Conservation (phyloP, 225 moss, liverwort and hornwort species). For the Pseudoscleropodium purum region DNA sequence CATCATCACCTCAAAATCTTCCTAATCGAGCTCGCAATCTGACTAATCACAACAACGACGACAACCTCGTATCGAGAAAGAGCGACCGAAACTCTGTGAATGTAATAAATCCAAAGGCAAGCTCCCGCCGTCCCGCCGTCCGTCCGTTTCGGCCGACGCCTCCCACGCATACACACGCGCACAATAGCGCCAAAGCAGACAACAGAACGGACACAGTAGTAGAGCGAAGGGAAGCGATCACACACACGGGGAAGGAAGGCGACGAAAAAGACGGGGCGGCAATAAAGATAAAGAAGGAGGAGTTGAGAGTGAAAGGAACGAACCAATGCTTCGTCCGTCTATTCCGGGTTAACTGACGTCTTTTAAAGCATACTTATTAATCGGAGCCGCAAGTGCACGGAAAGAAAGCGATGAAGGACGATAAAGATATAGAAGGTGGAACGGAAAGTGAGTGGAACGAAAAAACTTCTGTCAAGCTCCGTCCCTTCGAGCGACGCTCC, state of each 20-base stretch:
- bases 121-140: neutral
- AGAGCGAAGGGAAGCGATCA: neutral
- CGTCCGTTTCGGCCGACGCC: conserved; percentile 1
- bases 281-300: neutral
- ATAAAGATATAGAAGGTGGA: neutral
- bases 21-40: neutral
- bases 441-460: neutral
- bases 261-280: neutral
- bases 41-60: neutral
- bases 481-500: neutral
- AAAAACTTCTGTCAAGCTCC: neutral
- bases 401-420: neutral
- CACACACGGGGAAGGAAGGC: neutral
- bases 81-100: neutral
- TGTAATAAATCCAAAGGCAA: neutral
- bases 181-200: neutral
- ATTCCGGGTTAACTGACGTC: neutral
- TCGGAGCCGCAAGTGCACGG: neutral
- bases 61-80: neutral
- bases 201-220: neutral
- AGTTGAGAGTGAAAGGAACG: too few species aligned
- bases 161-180: neutral
- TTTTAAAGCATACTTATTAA: too few species aligned
- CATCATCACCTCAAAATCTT: neutral
- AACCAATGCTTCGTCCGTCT: neutral